Base-by-base conservation (phyloP, 1,284 basidiomycete genomes). In the Baeospora myosura region DNA sequence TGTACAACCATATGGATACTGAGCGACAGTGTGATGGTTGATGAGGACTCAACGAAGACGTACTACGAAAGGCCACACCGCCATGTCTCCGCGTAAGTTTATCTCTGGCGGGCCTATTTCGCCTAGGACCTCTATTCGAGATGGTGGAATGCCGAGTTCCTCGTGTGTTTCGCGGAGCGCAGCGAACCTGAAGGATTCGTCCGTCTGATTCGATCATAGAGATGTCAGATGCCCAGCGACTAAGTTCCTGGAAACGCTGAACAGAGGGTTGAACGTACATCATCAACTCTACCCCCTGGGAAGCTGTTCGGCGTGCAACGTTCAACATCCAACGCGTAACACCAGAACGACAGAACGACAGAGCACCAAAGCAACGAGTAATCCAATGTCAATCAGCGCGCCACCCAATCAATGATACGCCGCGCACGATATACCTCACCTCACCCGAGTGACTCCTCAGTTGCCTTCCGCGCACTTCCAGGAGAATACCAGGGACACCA, bases 31-130 rank as follows among this genome's bases (percentile, higher is more conserved):
- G 31, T 25, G 6, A 14, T 20, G n/a, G n/a, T n/a, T 29, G 22
- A 41, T 20, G 10, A 29, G 22, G 24, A 23, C 30, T 22, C n/a
- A n/a, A 22, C 31, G 25, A 12, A 23, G 38, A 72, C 79, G 62
- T 58, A 87, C 86, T 32, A 88, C 76, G 51, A 76, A 82, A 14
- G 84, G 81, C 75, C 79, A 84, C 1, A 88, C 86, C 11, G 70
- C 60, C 56, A 84, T 60, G 41, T 70, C 66, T 25, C 80, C 77
- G 12, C 65, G 58, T 18, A 81, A 63, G 43, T 78, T 84, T 17
- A 65, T 53, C 53, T 83, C 74, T 1, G 81, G 66, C 3, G 81
- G 78, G 7, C 77, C 76, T 16, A 87, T 61, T 40, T 68, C 59
- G 10, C 85, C 86, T 1, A 88, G 60, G 31, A 85, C 62, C 43